Evolutionary conservation across 2,329 filamentous ascomycete species (phyloP), one percentile per base, ranked within the genome.

Genomic region (Fusarium bactridioides): DNA sequence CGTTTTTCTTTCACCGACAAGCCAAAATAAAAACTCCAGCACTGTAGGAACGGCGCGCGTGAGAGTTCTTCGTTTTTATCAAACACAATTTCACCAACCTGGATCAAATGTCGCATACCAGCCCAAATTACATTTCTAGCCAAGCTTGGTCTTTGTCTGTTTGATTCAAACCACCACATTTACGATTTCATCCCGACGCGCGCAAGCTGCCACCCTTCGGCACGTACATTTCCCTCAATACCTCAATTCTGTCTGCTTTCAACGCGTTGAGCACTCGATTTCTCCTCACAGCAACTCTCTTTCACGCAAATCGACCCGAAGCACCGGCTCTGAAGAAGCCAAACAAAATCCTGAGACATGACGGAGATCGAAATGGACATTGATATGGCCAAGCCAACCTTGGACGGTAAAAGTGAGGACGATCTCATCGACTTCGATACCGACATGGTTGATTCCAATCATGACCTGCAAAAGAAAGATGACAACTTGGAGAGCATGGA

Each of bases 391-490:
- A 75, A 74, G 40, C 78, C 78, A 37, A 67, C 64, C 41, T 54
- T 77, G 12, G 77, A 76, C 27, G 61, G 55, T 10, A 74, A 71
- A 29, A 64, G 70, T 21, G 78, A 81, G 43, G 78, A 82, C 19
- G 82, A 83, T 61, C 69, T 82, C 29, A 81, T 83, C 55, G 79
- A 82, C 62, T 83, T 82, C 44, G 82, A 83, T 35, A 81, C 78
- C 57, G 82, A 82, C 45, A 78, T 78, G 70, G 64, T 70, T 21
- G 75, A 78, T 41, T 64, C 67, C 11, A 72, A 74, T 12, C 55
- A 74, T 57, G 61, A 67, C 16, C 15, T 47, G 10, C 40, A 65
- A 56, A 61, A 71, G 48, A 57, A 60, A 10, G 31, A 58, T 13
- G 57, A 63, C 13, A 62, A 41, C 41, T 50, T 53, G 37, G 53